A percentile compares a stretch with the other conserved stretches of the same genome.
Conservation (phyloP, 768 basidiomycete genomes). For the Podaxis pistillaris region DNA sequence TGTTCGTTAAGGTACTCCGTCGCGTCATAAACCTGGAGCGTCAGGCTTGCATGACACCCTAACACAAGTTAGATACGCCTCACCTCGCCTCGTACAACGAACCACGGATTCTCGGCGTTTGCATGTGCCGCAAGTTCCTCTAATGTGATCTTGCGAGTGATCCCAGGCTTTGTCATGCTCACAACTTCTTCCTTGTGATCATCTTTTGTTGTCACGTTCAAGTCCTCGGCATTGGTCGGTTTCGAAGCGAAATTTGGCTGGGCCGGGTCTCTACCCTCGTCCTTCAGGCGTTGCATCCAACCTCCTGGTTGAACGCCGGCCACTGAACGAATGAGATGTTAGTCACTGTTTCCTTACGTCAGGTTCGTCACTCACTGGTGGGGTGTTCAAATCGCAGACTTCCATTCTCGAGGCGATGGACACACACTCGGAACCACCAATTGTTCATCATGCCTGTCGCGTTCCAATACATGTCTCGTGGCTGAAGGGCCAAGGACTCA, state of each 20-base stretch:
- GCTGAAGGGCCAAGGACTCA: slow-evolving; percentile 49
- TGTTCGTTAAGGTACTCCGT: slow-evolving; percentile 52
- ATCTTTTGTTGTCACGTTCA: not conserved
- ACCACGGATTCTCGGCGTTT: slow-evolving; percentile 40
- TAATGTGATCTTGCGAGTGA: slow-evolving; percentile 41
- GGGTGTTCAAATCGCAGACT: slow-evolving; percentile 57
- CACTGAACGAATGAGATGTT: slow-evolving; percentile 18
- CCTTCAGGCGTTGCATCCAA: slow-evolving; percentile 63
- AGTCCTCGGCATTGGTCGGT: not conserved
- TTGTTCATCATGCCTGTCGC: slow-evolving; percentile 65
- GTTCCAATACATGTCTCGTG: slow-evolving; percentile 57
- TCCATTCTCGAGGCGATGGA: slow-evolving; percentile 33
- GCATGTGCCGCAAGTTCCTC: slow-evolving; percentile 41
- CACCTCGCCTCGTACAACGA: slow-evolving; percentile 50
- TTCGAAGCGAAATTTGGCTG: slow-evolving; percentile 35
- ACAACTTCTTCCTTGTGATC: slow-evolving; percentile 15
- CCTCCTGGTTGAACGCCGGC: slow-evolving; percentile 46
- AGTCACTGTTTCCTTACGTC: too few relatives aligned
- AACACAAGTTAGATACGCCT: not conserved
- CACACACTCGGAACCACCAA: slow-evolving; percentile 59
- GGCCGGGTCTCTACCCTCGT: slow-evolving; percentile 39
- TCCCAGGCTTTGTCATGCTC: slow-evolving; percentile 43
- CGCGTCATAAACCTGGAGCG: slow-evolving; percentile 46
- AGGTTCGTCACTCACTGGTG: slow-evolving; percentile 27
- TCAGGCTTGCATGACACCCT: not conserved